Conservation (phyloP, 2,329 filamentous ascomycete species). For the Neopestalotiopsis clavispora region DNA sequence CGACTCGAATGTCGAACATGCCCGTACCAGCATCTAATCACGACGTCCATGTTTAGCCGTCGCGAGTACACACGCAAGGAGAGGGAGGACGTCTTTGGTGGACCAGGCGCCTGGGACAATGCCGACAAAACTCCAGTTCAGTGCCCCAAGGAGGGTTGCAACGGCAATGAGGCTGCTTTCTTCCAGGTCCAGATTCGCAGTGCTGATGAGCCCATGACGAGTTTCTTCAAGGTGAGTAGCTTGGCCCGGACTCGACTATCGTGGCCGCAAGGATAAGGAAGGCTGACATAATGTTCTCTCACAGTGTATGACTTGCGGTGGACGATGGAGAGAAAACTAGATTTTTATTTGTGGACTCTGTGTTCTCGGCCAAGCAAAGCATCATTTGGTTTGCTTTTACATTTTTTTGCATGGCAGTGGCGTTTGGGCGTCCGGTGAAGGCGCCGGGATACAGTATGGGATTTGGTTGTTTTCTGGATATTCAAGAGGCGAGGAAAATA, state of each 20-base stretch:
- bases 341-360: background rate
- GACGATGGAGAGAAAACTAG: constrained; percentile 71
- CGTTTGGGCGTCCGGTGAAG: background rate
- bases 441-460: background rate
- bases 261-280: background rate
- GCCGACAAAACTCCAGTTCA: constrained; percentile 83
- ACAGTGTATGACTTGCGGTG: constrained; percentile 70
- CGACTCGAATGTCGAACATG: constrained; percentile 95
- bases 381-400: background rate
- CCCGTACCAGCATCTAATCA: constrained; percentile 87
- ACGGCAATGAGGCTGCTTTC: constrained; percentile 86
- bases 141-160: constrained; percentile 81
- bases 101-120: constrained; percentile 87
- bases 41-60: constrained; percentile 78
- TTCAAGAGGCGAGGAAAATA: background rate
- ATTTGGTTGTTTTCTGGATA: background rate
- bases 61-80: constrained; percentile 87
- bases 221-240: constrained; percentile 80
- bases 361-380: background rate
- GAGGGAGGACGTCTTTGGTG: constrained; percentile 88
- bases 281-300: background rate
- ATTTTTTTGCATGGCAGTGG: constrained; percentile 5
- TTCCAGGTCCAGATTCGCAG: constrained; percentile 97
- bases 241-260: background rate
- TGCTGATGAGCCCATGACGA: constrained; percentile 98